Evolutionary conservation across 2,329 filamentous ascomycete species (phyloP), one percentile per base, ranked within the genome.

Genomic region (Pleochaeta shiraiana): DNA sequence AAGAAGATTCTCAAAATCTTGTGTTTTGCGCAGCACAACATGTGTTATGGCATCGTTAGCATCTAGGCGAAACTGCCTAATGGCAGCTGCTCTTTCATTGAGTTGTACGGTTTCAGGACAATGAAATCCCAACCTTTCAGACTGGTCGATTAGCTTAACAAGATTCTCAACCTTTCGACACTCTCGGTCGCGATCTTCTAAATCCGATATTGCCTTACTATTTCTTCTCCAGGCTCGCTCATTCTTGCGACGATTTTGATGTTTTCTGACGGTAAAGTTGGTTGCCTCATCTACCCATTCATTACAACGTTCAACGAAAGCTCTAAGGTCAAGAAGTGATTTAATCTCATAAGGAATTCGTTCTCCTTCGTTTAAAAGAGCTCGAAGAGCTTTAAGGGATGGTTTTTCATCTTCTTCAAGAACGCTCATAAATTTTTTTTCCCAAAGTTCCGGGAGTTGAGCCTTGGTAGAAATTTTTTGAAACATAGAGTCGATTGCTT

Each of bases 211-310:
- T 63, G 84, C 86, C 74, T 87, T 92, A 63, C 82, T 82, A 64
- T 84, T 82, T 70, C 83, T 86, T 68, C 90, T 87, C 83, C 87
- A 93, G 55, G 82, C 83, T 72, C 90, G 93, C 71, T 96, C 92
- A 74, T 87, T 95, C 76, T 97, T 97, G 67, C 92, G 89, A 67
- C 93, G 87, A 72, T 95, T 95, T 75, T 96, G 92, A 77, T 96
- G 92, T 77, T 98, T 98, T 70, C 93, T 88, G 66, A 93, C 91
- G 71, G 91, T 95, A 77, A 95, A 98, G 73, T 88, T 91, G 71
- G 89, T 93, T 68, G 93, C 93, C 76, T 97, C 92, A 71, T 97
- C 93, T 67, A 96, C 90, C 88, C 95, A 96, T 73, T 95, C 90
- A 74, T 95, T 95, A 78, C 93, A 97, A 71, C 89, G 86, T 70